Base-by-base conservation (phyloP, 2,329 filamentous ascomycete genomes). In the Lecanicillium sp. region DNA sequence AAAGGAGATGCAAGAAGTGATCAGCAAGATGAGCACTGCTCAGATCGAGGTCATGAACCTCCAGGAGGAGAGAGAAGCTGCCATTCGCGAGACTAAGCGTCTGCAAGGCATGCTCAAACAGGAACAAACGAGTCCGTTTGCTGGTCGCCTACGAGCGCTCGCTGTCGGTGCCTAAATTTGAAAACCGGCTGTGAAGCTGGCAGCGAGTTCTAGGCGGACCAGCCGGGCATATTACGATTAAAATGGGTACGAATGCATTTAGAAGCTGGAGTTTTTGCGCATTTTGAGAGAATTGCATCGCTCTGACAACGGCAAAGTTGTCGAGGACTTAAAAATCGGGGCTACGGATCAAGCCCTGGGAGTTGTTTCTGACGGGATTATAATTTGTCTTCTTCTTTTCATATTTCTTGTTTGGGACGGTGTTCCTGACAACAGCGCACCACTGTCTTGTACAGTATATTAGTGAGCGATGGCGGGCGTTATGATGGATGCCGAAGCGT, bases 31-130 rank as follows among this genome's bases (percentile, higher is more conserved):
- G 80, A 89, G 85, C 62, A 68, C 71, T 50, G 83, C 85, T 18
- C 85, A 92, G 63, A 84, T 90, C 46, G 83, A 89, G 61, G 85
- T 92, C 33, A 78, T 84, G 51, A 82, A 86, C 55, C 68, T 94
- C 34, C 85, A 89, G 58, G 76, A 78, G 48, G 77, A 83, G 59
- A 73, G 78, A 50, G 85, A 92, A 53, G 78, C 81, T 48, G 84
- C 85, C 16, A 74, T 85, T 50, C 74, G 78, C 36, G 75, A 83
- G 58, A 88, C 85, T 42, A 72, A 76, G 50, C 73, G 68, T 52
- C 68, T 92, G 36, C 80, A 88, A 56, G 71, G 70, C 40, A 67
- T 78, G 46, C 74, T 90, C 43, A 70, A 78, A 43, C 67, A 70
- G 42, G 80, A 85, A 61, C 73, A 74, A 50, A 67, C 78, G 47